Conservation (phyloP, 202 grass and related monocot species). For the Panicum hallii region DNA sequence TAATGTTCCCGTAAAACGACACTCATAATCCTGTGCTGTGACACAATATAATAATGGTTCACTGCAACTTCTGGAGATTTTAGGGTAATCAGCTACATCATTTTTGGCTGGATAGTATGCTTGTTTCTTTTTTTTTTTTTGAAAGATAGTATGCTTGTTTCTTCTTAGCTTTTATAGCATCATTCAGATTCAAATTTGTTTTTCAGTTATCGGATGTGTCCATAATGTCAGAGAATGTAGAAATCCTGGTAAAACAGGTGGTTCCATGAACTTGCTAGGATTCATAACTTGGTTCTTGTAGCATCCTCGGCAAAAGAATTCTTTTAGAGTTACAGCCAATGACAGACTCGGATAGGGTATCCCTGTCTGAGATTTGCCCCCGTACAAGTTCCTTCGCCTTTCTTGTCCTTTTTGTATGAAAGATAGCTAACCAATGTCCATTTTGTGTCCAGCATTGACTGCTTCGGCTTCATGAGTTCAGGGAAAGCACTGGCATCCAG, state of each 20-base stretch:
- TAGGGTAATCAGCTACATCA: neutral
- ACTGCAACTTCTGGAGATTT: neutral
- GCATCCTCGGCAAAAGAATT: neutral
- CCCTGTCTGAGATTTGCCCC: neutral
- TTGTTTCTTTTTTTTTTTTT: neutral
- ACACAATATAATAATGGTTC: neutral
- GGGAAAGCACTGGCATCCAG: slow-evolving; percentile 50
- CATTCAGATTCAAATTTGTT: neutral
- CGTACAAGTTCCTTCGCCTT: neutral
- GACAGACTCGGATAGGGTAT: neutral
- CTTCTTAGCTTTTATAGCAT: neutral
- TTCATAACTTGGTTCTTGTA: neutral
- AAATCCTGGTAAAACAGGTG: neutral
- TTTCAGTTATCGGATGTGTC: neutral
- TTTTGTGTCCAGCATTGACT: slow-evolving; percentile 40
- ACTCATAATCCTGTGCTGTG: neutral
- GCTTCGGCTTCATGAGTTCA: slow-evolving; percentile 66
- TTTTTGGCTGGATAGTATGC: neutral
- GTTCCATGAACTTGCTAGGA: neutral
- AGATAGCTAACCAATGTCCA: slow-evolving; percentile 10
- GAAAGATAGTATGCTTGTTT: neutral
- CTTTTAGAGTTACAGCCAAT: neutral
- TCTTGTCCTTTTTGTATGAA: neutral
- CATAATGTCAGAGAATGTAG: neutral
- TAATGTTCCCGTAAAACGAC: neutral